Conservation (phyloP, 2,329 filamentous ascomycete species). For the Fusarium albidum region DNA sequence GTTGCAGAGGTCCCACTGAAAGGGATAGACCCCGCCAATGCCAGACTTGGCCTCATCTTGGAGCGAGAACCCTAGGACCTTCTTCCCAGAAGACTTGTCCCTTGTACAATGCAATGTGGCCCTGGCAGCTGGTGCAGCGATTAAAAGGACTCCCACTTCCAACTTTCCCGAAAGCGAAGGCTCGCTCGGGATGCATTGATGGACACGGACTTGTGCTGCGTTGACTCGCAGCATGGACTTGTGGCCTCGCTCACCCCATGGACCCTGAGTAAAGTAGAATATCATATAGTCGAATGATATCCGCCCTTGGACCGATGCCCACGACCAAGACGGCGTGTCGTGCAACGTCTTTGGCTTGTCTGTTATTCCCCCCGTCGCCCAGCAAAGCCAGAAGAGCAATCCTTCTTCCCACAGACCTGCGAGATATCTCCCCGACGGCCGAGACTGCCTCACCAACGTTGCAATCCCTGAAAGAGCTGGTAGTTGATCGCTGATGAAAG, state of each 20-base stretch:
- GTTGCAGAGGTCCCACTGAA: not conserved
- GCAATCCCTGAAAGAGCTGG: constrained; percentile 2
- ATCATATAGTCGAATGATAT: not conserved
- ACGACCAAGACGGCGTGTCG: constrained; percentile 6
- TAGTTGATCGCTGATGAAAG: constrained; percentile 4
- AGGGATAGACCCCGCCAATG: not conserved
- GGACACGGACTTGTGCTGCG: not conserved
- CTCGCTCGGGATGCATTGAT: not conserved
- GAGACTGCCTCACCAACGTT: constrained; percentile 4
- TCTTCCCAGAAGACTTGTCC: not conserved
- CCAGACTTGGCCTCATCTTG: not conserved
- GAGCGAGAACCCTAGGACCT: not conserved
- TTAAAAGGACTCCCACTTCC: not conserved
- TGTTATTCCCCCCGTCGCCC: not conserved
- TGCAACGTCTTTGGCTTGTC: not conserved
- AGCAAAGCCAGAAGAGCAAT: constrained; percentile 1
- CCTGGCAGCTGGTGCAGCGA: not conserved
- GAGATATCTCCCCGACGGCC: not conserved
- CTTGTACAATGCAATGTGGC: not conserved
- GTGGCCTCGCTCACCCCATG: constrained; percentile 1
- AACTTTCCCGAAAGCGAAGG: constrained; percentile 7
- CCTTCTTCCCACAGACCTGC: constrained; percentile 6
- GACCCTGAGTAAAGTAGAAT: constrained; percentile 2
- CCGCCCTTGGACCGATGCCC: not conserved
- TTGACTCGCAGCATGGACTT: not conserved